These are phyloP conservation scores for Nemania diffusa DNA, from an alignment of 2,329 filamentous ascomycete species.

Conservation along the genomic window DNA sequence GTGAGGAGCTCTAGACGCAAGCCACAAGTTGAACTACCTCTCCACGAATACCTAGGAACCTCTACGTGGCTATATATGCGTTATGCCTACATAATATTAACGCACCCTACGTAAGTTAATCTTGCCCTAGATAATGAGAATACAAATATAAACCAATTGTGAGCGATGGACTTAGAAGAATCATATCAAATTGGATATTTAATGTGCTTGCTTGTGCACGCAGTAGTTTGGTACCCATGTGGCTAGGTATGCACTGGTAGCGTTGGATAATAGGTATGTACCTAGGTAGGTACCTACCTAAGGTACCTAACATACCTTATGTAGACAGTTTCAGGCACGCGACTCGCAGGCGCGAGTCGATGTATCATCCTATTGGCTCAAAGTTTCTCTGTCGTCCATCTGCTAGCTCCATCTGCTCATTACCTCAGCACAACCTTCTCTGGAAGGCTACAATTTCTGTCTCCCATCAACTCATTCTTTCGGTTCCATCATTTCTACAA, in stretches of 20 bases:
- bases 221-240: neutral
- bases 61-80: too few relatives aligned
- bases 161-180: too few relatives aligned
- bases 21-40: neutral
- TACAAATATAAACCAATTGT: too few relatives aligned
- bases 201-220: too few relatives aligned
- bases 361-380: slow-evolving; percentile 40
- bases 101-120: neutral
- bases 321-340: too few relatives aligned
- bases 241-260: neutral
- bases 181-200: too few relatives aligned
- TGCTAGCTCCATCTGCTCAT: slow-evolving; percentile 24
- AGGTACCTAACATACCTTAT: too few relatives aligned
- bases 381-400: slow-evolving; percentile 27
- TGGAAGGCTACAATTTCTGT: slow-evolving; percentile 39
- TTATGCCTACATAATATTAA: too few relatives aligned
- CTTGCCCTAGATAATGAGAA: neutral
- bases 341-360: slow-evolving; percentile 1
- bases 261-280: neutral
- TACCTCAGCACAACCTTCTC: slow-evolving; percentile 34
- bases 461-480: slow-evolving; percentile 26
- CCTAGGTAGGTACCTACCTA: too few relatives aligned
- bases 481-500: slow-evolving; percentile 19
- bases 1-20: too few relatives aligned
- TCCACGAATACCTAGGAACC: too few relatives aligned